These are phyloP conservation scores for Zoysia japonica DNA, from an alignment of 176 grass and related monocot species.

Conservation along the genomic window DNA sequence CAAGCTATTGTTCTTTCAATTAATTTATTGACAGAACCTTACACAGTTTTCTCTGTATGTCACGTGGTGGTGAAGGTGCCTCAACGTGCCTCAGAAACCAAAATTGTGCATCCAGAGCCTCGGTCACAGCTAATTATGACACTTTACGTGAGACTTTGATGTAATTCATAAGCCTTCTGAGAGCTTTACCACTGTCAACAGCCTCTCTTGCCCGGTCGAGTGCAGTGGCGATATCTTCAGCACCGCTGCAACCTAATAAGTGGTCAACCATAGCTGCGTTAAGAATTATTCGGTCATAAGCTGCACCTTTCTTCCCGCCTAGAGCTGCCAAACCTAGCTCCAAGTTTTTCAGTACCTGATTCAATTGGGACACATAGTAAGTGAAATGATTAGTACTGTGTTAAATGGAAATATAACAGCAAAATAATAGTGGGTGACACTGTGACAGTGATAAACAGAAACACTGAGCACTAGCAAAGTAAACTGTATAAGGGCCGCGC, in stretches of 20 bases:
- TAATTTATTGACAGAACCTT: constrained; percentile 23
- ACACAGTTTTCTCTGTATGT: background rate
- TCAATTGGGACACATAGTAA: constrained; percentile 29
- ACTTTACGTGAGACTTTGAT: constrained; percentile 73
- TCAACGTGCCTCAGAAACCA: background rate
- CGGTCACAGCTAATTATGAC: background rate
- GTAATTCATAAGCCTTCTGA: constrained; percentile 83
- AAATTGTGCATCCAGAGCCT: constrained; percentile 22
- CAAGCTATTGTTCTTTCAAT: constrained; percentile 3
- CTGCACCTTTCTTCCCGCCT: constrained; percentile 71
- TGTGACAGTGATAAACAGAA: too few species aligned
- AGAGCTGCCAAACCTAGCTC: constrained; percentile 84
- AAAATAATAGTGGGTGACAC: background rate
- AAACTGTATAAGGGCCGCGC: too few species aligned
- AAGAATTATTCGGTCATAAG: constrained; percentile 86
- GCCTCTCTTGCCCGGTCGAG: constrained; percentile 83
- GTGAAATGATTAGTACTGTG: background rate
- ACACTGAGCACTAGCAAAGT: background rate
- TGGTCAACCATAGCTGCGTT: constrained; percentile 92
- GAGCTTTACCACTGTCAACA: constrained; percentile 80
- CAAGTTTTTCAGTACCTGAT: constrained; percentile 76
- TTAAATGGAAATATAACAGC: background rate
- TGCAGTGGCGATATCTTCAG: constrained; percentile 60
- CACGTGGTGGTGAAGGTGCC: background rate
- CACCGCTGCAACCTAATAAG: constrained; percentile 76